phyloP scores from a whole-genome alignment of 805 yeast species.

The Clavispora phyllophila region DNA sequence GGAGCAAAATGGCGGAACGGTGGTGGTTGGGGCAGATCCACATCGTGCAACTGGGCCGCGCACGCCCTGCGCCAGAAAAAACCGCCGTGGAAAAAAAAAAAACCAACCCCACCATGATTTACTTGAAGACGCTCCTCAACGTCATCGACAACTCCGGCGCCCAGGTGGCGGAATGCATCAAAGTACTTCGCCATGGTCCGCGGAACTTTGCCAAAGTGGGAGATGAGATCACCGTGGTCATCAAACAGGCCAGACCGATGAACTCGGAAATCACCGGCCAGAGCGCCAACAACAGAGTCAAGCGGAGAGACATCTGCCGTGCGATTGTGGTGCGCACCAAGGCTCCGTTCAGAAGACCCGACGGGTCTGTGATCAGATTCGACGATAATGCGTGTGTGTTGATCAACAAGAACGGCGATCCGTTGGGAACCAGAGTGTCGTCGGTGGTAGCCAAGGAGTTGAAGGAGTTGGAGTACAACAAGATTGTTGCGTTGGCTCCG shows the following conservation, averaged over 20 bases:
- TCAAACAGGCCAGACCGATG: conserved; percentile 82
- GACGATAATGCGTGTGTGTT: conserved; percentile 97
- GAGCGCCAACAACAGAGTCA: conserved; percentile 71
- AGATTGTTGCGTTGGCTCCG: conserved; percentile 88
- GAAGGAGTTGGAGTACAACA: conserved; percentile 74
- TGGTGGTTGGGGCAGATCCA: neutral
- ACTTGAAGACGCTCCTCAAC: conserved; percentile 79
- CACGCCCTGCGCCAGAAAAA: conserved; percentile 7
- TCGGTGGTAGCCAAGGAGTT: conserved; percentile 90
- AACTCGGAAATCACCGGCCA: conserved; percentile 69
- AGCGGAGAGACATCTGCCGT: conserved; percentile 92
- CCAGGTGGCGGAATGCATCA: conserved; percentile 89
- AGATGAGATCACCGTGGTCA: conserved; percentile 90
- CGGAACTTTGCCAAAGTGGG: conserved; percentile 80
- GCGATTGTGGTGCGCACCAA: conserved; percentile 94
- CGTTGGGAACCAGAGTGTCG: conserved; percentile 88
- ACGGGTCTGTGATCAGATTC: conserved; percentile 81
- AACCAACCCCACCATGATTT: conserved; percentile 53
- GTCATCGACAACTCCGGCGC: conserved; percentile 97
- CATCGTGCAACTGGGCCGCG: conserved; percentile 1
- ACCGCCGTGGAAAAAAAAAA: conserved; percentile 2
- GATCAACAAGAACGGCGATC: conserved; percentile 87
- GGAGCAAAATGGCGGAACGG: no score
- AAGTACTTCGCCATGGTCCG: conserved; percentile 86
- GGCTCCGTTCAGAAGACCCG: conserved; percentile 69